phyloP scores from a whole-genome alignment of 2,329 filamentous ascomycete genomes.

The Aspergillus pseudoglaucus region DNA sequence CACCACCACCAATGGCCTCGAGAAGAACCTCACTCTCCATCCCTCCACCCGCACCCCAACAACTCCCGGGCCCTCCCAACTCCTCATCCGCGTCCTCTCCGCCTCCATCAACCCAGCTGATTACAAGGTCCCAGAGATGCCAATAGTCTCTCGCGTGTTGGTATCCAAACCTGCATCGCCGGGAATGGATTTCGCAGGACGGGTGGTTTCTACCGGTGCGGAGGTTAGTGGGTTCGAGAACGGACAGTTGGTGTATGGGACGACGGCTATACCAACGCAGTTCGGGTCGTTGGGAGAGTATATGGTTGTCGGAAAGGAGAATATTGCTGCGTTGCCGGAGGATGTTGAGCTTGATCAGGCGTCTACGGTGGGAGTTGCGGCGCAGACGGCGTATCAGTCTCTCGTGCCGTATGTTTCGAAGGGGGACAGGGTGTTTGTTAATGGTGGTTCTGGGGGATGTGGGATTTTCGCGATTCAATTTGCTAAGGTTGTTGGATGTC shows the following conservation, averaged over 20 bases:
- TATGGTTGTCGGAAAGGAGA: constrained; percentile 26
- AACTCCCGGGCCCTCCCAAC: constrained; percentile 33
- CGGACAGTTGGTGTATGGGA: constrained; percentile 45
- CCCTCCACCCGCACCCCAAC: constrained; percentile 37
- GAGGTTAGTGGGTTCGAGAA: constrained; percentile 24
- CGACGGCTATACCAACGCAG: constrained; percentile 18
- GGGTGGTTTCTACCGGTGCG: constrained; percentile 33
- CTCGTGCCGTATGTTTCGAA: constrained; percentile 42
- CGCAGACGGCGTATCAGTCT: constrained; percentile 43
- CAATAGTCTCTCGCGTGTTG: constrained; percentile 34
- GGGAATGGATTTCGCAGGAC: constrained; percentile 46
- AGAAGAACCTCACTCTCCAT: constrained; percentile 48
- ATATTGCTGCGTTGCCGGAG: constrained; percentile 37
- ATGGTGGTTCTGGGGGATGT: constrained; percentile 58
- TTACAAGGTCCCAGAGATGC: constrained; percentile 55
- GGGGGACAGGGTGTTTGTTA: constrained; percentile 57
- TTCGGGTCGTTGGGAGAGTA: constrained; percentile 44
- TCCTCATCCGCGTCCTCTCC: constrained; percentile 51
- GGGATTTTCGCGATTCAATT: constrained; percentile 58
- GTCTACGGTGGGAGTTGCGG: constrained; percentile 42
- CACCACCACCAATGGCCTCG: constrained; percentile 41
- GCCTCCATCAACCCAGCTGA: constrained; percentile 57
- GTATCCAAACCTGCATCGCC: constrained; percentile 43
- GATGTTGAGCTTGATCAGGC: constrained; percentile 39
- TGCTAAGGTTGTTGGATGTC: constrained; percentile 54